Evolutionary conservation across 2,329 filamentous ascomycete genomes (phyloP), one percentile per base, ranked within the genome.

Genomic region (Hypoxylon rubiginosum): DNA sequence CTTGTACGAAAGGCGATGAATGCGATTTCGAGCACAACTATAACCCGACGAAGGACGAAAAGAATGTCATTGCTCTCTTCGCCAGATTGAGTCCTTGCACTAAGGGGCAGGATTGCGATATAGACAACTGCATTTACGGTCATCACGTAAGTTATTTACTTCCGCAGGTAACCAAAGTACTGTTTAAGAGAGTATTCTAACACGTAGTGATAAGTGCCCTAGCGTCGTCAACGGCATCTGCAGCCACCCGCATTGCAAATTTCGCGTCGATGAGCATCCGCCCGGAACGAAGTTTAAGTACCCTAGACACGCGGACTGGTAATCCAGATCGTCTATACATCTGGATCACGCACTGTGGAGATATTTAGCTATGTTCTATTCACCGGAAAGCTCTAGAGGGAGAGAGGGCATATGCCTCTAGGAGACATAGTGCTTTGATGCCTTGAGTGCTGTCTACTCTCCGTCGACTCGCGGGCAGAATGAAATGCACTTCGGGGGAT

Each of bases 51-150:
- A 77, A 80, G 21, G 86, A 88, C 2, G 87, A 90, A 72, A 78
- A 85, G 55, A 82, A 82, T 36, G 87, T 86, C 2, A 86, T 90
- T 66, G 82, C 84, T 0, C 84, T 84, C 69, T 71, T 90, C 52
- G 83, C 86, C 2, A 82, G 88, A 5, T 77, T 86, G 60, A 89
- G 88, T 61, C 88, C 87, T 1, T 90, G 88, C 76, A 81, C 81
- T 0, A 82, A 78, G 30, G 85, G 86, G 0, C 88, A 90, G 73
- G 80, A 86, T n/a, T 90, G 88, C 68, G 82, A 85, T 6, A 77
- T 83, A 3, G 81, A 84, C 1, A 83, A 85, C 66, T 90, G 88
- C 73, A 89, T 90, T 63, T 90, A 90, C 70, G 88, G 88, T 2
- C 88, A 90, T 73, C 84, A 90, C 71, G 86, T 88, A 73, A 79